These are phyloP conservation scores for Ascomycota sp. DNA, from an alignment of 2,329 filamentous ascomycete species.

Conservation along the genomic window DNA sequence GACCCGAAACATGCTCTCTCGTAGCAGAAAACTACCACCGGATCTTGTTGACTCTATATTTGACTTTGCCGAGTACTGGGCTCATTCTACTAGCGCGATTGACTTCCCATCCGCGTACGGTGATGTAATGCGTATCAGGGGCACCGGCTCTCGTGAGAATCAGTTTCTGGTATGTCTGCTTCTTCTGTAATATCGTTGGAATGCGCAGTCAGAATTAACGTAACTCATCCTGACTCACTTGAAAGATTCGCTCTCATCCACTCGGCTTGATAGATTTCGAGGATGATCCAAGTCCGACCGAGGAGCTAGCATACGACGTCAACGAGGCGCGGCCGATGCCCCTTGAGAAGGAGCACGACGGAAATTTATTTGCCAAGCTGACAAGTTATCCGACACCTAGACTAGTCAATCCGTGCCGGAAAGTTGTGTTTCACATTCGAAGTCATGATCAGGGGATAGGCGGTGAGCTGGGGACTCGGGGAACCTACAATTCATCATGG, in stretches of 20 bases:
- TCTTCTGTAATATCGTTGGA: background rate
- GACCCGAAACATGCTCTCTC: constrained; percentile 25
- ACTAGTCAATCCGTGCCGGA: constrained; percentile 31
- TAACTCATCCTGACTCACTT: background rate
- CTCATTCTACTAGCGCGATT: constrained; percentile 20
- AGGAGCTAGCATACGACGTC: constrained; percentile 11
- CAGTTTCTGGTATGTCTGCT: constrained; percentile 13
- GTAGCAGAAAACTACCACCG: constrained; percentile 23
- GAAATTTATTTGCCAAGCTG: constrained; percentile 11
- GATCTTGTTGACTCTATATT: constrained; percentile 36
- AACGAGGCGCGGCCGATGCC: constrained; percentile 10
- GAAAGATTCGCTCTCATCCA: constrained; percentile 17
- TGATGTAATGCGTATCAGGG: constrained; percentile 6
- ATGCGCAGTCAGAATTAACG: background rate
- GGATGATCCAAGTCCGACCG: constrained; percentile 7
- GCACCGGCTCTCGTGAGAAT: constrained; percentile 8
- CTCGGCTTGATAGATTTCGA: constrained; percentile 14
- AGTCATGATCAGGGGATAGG: constrained; percentile 41
- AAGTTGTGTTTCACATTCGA: constrained; percentile 37
- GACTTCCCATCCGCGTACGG: constrained; percentile 8
- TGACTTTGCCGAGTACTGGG: constrained; percentile 44
- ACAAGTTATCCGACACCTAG: constrained; percentile 18
- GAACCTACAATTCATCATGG: constrained; percentile 26
- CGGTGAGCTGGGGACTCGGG: constrained; percentile 9
- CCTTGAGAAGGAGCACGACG: constrained; percentile 8